Percentiles rank a stretch among this genome's conserved stretches.
phyloP scores from a whole-genome alignment of 139 green algal genomes.

The Volvox africanus region DNA sequence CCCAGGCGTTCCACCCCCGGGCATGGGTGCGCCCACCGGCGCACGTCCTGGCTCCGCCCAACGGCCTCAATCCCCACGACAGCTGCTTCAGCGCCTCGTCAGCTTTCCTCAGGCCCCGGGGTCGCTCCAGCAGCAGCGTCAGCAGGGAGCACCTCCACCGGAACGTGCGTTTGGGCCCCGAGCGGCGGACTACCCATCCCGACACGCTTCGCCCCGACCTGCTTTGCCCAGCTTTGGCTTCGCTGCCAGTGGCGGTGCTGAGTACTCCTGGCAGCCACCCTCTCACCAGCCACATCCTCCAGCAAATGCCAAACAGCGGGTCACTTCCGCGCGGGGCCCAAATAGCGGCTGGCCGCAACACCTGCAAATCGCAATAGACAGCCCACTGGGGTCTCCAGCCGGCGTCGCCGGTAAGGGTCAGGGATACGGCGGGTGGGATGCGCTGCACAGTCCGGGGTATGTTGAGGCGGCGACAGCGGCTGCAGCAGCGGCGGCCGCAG shows the following conservation, averaged over 20 bases:
- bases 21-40: background rate
- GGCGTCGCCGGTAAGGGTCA: background rate
- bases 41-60: slow-evolving; percentile 1
- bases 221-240: background rate
- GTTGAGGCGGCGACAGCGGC: background rate
- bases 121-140: background rate
- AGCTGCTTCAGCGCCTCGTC: background rate
- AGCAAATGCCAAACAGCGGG: background rate
- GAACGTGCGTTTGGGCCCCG: slow-evolving; percentile 34
- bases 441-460: background rate
- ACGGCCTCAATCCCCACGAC: background rate
- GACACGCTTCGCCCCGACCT: background rate
- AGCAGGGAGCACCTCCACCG: background rate
- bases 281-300: background rate
- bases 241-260: background rate
- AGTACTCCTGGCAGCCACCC: background rate
- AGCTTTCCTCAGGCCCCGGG: background rate
- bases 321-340: background rate
- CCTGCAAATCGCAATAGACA: background rate
- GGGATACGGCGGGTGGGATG: background rate
- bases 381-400: background rate
- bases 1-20: background rate
- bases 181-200: slow-evolving; percentile 22
- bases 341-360: background rate
- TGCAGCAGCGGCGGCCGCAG: background rate